These are phyloP conservation scores for Fusarium lyarnte DNA, from an alignment of 2,329 filamentous ascomycete genomes.

Conservation along the genomic window DNA sequence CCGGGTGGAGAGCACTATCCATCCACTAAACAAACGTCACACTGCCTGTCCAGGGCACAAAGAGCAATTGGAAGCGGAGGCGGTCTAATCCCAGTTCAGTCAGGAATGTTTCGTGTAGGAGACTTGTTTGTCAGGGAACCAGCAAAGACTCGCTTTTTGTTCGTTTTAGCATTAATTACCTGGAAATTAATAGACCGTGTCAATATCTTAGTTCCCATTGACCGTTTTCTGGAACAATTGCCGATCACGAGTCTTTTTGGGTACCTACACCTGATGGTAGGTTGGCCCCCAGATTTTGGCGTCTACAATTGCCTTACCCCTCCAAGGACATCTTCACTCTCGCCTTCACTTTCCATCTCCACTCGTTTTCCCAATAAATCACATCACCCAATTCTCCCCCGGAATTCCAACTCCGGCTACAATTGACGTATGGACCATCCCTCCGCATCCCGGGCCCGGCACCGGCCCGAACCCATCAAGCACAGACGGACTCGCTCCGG, in stretches of 20 bases:
- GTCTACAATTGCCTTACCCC: constrained; percentile 12
- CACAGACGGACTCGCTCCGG: constrained; percentile 49
- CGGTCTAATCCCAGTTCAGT: not conserved
- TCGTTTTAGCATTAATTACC: not conserved
- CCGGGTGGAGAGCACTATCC: not conserved
- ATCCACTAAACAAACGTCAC: not conserved
- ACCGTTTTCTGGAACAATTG: not conserved
- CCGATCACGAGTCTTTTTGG: not conserved
- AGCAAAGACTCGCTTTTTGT: not conserved
- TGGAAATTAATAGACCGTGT: not conserved
- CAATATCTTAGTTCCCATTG: not conserved
- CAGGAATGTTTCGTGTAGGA: not conserved
- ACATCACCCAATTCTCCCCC: not conserved
- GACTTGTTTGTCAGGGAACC: not conserved
- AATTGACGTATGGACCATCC: constrained; percentile 35
- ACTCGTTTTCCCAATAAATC: not conserved
- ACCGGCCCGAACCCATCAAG: constrained; percentile 32
- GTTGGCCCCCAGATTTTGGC: not conserved
- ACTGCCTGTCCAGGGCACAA: not conserved
- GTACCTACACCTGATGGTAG: not conserved
- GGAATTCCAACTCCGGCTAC: constrained; percentile 21
- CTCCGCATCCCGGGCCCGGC: not conserved
- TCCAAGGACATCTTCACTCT: not conserved
- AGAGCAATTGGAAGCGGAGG: constrained; percentile 15
- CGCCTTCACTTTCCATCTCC: not conserved